Base-by-base conservation (phyloP, 2,329 filamentous ascomycete species). In the Aureobasidium sp. region DNA sequence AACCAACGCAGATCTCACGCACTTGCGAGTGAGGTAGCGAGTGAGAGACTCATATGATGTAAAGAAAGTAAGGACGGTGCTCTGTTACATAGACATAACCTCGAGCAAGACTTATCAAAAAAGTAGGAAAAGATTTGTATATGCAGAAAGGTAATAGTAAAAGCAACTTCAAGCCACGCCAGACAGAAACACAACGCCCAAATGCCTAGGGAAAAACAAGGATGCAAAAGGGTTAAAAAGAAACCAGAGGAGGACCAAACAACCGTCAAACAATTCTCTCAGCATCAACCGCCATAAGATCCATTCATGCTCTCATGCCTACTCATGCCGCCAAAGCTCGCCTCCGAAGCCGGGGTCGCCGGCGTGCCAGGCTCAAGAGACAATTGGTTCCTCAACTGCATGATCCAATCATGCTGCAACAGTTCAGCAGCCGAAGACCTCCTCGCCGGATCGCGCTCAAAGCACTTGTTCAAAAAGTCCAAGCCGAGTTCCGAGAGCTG, bases 391-490 rank as follows among this genome's bases (percentile, higher is more conserved):
- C 77, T 72, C 44, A 81, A 71, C 37, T 72, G 72, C 73, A 79
- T 75, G 64, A 88, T 87, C 94, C 94, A 99, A 71, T 96, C 91
- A 74, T 97, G 92, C 74, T 96, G 91, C 62, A 99, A 80, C 64
- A 99, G 77, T 74, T 97, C 94, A 1, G 92, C 86, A 1, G 94
- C 93, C 36, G 87, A 90, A 20, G 89, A 87, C 63, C 94, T 81
- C 71, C 87, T 87, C 66, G 81, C 82, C 2, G 94, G 91, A 74
- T 97, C 91, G 22, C 89, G 84, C 64, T 89, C 83, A 71, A 99
- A 97, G 78, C 93, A 97, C 66, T 84, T 85, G 69, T 84, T 85
- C 67, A 99, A 75, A 71, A 99, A 97, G 72, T 97, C 91, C 66
- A 97, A 86, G 25, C 94, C 94, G 62, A 85, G 77, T 0, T 87